Conservation (phyloP, 139 green algal genomes). For the Choricystis sp. region DNA sequence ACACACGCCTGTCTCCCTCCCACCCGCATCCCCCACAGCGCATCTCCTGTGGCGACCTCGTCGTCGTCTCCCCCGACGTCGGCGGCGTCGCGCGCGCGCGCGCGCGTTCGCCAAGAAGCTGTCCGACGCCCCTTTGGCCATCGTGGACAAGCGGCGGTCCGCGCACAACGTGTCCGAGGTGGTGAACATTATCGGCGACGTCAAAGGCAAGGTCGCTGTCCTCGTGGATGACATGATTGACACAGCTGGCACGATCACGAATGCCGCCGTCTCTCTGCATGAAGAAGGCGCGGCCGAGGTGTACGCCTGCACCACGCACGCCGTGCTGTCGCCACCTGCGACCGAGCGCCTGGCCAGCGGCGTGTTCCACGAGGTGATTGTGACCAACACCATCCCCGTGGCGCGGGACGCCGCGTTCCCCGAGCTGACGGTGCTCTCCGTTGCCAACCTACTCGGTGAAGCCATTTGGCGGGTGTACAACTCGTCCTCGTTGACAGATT, state of each 20-base stretch:
- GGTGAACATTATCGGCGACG: slow-evolving; percentile 99
- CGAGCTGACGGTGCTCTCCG: slow-evolving; percentile 88
- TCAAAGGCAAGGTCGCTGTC: slow-evolving; percentile 92
- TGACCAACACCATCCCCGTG: slow-evolving; percentile 95
- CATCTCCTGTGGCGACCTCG: slow-evolving; percentile 76
- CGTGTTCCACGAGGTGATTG: slow-evolving; percentile 91
- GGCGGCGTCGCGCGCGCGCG: slow-evolving; percentile 90
- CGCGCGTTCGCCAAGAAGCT: slow-evolving; percentile 98
- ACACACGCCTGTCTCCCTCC: too few species aligned
- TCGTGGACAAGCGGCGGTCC: slow-evolving; percentile 92
- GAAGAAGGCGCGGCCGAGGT: slow-evolving; percentile 69
- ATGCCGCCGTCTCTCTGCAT: slow-evolving; percentile 76
- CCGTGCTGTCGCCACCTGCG: slow-evolving; percentile 87
- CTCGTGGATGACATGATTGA: slow-evolving; percentile 99
- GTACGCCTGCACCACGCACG: slow-evolving; percentile 92
- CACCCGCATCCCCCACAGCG: too few species aligned
- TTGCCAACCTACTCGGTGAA: slow-evolving; percentile 94
- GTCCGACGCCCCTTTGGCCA: slow-evolving; percentile 91
- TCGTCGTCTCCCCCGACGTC: slow-evolving; percentile 97
- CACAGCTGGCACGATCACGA: slow-evolving; percentile 93
- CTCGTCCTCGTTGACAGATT: too few species aligned
- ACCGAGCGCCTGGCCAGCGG: slow-evolving; percentile 76
- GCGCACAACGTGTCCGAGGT: slow-evolving; percentile 96
- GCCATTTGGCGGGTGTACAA: slow-evolving; percentile 99
- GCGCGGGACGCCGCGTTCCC: slow-evolving; percentile 62